phyloP scores from a whole-genome alignment of 306 rosid species.

The Ochetophila trinervis region DNA sequence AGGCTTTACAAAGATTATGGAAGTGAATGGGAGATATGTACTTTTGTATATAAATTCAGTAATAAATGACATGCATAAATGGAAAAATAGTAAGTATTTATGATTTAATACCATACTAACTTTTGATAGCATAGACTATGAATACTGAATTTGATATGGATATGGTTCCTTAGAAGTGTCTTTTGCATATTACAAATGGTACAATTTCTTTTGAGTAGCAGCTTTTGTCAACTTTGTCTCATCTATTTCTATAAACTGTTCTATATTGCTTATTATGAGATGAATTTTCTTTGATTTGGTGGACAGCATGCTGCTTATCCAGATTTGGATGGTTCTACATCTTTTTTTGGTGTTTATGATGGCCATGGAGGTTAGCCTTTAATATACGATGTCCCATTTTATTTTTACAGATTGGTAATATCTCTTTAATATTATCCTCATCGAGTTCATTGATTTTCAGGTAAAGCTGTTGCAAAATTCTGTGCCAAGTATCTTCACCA shows the following conservation, averaged over 20 bases:
- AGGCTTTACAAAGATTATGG: neutral
- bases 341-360: slow-evolving; percentile 93
- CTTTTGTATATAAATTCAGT: neutral
- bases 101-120: neutral
- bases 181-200: neutral
- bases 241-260: neutral
- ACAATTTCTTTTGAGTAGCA: neutral
- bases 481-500: slow-evolving; percentile 90
- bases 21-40: neutral
- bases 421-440: slow-evolving; percentile 10
- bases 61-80: neutral
- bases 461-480: slow-evolving; percentile 93
- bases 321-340: slow-evolving; percentile 75
- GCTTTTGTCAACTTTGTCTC: neutral
- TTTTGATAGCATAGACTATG: neutral
- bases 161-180: no score
- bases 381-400: neutral
- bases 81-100: neutral
- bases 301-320: slow-evolving; percentile 88
- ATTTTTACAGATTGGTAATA: neutral
- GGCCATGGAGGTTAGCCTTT: slow-evolving; percentile 87
- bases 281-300: slow-evolving; percentile 17
- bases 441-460: slow-evolving; percentile 40
- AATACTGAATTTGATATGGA: no score
- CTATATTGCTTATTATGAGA: neutral